Percentiles rank a stretch among this genome's conserved stretches.
Evolutionary conservation across 805 yeast genomes (phyloP).

Genomic region (Starmerella tilneyi): DNA sequence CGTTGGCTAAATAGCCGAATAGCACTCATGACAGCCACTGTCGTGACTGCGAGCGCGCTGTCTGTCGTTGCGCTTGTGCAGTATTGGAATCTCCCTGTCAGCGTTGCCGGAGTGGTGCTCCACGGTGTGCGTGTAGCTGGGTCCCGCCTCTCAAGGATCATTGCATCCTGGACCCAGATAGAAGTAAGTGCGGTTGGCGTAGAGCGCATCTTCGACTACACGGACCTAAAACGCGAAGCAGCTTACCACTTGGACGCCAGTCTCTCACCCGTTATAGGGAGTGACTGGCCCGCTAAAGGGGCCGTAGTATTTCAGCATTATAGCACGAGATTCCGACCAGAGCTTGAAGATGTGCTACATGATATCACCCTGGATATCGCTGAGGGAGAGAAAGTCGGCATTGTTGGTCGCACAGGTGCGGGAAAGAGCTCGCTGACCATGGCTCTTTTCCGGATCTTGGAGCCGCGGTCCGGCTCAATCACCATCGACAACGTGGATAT

Average conservation of each 20-base stretch:
- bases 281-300: constrained; percentile 70
- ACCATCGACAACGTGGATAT: constrained; percentile 51
- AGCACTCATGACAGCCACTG: constrained; percentile 72
- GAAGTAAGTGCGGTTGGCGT: constrained; percentile 86
- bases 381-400: constrained; percentile 70
- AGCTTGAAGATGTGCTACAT: constrained; percentile 69
- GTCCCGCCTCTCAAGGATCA: constrained; percentile 76
- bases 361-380: constrained; percentile 64
- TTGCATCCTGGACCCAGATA: constrained; percentile 82
- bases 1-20: constrained; percentile 71
- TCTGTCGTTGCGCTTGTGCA: constrained; percentile 50
- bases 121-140: constrained; percentile 78
- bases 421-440: constrained; percentile 90
- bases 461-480: constrained; percentile 45
- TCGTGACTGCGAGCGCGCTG: constrained; percentile 68
- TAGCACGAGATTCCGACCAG: constrained; percentile 75
- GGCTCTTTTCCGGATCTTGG: constrained; percentile 58
- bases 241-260: constrained; percentile 55
- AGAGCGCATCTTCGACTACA: constrained; percentile 47
- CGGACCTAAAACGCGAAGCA: constrained; percentile 73
- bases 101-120: constrained; percentile 80
- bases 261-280: constrained; percentile 13
- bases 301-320: constrained; percentile 56
- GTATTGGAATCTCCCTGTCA: constrained; percentile 60
- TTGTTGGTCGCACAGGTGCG: constrained; percentile 95